A percentile compares a stretch with the other conserved stretches of the same genome.
Evolutionary conservation across 257 asterid genomes (phyloP).

Genomic region (Salvia hispanica): DNA sequence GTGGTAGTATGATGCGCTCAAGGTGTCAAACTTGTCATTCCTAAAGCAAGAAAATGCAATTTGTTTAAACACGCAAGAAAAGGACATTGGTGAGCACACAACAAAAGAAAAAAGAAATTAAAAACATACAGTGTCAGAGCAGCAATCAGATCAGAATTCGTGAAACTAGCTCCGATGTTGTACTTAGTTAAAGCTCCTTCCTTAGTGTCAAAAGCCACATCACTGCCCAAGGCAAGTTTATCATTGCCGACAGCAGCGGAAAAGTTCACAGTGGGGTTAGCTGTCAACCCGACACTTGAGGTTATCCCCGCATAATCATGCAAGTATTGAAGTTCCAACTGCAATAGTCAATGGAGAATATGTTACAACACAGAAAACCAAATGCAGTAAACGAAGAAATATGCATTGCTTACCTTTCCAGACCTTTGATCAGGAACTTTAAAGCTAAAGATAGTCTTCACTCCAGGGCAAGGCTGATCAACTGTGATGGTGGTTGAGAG

Average conservation of each 20-base stretch:
- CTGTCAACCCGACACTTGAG: conserved; percentile 63
- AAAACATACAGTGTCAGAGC: conserved; percentile 58
- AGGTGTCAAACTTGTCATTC: conserved; percentile 54
- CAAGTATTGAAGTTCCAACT: conserved; percentile 64
- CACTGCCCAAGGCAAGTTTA: conserved; percentile 51
- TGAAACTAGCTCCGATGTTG: conserved; percentile 60
- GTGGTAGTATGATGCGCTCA: conserved; percentile 59
- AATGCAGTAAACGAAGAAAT: neutral
- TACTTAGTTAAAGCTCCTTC: conserved; percentile 52
- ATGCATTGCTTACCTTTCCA: conserved; percentile 49
- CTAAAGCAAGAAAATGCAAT: conserved; percentile 34
- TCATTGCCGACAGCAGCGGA: conserved; percentile 57
- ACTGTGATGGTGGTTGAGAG: conserved; percentile 51
- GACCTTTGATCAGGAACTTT: conserved; percentile 67
- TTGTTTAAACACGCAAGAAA: too few species aligned
- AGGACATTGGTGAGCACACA: neutral
- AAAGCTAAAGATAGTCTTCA: conserved; percentile 58
- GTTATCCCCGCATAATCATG: conserved; percentile 54
- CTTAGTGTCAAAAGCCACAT: conserved; percentile 63
- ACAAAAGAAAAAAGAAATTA: conserved; percentile 3
- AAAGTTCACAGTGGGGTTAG: conserved; percentile 54
- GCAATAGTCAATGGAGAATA: conserved; percentile 24
- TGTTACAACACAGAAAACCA: neutral
- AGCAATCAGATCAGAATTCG: conserved; percentile 57
- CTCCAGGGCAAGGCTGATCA: conserved; percentile 59